phyloP scores from a whole-genome alignment of 1,139 yeast genomes.

The Pichia sp. region DNA sequence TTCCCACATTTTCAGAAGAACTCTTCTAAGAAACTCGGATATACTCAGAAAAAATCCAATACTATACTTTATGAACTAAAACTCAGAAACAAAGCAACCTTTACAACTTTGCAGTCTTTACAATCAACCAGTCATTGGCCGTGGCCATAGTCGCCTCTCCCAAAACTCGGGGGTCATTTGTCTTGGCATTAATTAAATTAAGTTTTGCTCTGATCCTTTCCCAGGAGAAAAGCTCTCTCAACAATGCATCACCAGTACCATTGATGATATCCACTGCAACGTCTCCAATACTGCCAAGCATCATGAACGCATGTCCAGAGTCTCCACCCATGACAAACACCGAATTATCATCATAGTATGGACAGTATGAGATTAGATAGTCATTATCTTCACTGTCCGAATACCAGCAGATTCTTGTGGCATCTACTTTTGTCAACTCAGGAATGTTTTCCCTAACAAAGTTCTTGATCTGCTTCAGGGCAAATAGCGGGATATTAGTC shows the following conservation, averaged over 20 bases:
- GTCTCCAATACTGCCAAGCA: slow-evolving; percentile 20
- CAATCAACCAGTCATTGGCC: slow-evolving; percentile 19
- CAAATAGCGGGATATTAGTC: slow-evolving; percentile 16
- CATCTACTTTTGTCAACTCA: slow-evolving; percentile 15
- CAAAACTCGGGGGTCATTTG: slow-evolving; percentile 22
- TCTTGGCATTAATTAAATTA: slow-evolving; percentile 20
- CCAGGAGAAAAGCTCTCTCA: slow-evolving; percentile 23
- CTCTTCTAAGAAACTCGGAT: no score
- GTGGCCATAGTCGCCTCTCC: slow-evolving; percentile 21
- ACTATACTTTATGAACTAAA: no score
- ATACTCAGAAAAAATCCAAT: no score
- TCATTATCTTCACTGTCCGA: slow-evolving; percentile 29
- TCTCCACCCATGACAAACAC: slow-evolving; percentile 30
- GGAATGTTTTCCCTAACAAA: slow-evolving; percentile 19
- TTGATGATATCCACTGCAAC: slow-evolving; percentile 18
- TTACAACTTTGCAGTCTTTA: slow-evolving; percentile 5
- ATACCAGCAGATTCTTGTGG: slow-evolving; percentile 26
- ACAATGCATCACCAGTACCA: slow-evolving; percentile 14
- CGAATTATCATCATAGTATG: slow-evolving; percentile 23
- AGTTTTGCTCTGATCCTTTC: slow-evolving; percentile 19
- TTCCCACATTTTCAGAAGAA: no score
- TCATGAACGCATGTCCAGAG: slow-evolving; percentile 30
- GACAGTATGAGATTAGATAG: slow-evolving; percentile 25
- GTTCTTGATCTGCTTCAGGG: slow-evolving; percentile 17
- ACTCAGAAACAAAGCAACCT: no score